Conservation (phyloP, 179 eudicot species). For the Actinidia arguta region DNA sequence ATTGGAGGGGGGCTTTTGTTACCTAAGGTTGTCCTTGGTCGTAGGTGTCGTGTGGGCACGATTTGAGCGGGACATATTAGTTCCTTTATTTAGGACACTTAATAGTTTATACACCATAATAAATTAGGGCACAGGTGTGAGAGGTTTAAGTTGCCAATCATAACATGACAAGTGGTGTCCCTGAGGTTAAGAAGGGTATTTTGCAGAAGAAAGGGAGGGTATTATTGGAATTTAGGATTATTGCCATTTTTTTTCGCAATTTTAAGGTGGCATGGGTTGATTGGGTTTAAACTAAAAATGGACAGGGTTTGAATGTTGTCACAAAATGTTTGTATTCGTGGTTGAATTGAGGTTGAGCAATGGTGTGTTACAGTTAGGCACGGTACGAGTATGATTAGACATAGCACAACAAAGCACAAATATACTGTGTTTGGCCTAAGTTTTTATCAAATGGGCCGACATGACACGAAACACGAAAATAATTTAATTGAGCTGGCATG, state of each 20-base stretch:
- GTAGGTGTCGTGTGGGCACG: conserved; percentile 43
- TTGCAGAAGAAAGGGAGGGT: neutral
- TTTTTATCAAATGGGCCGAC: too few species aligned
- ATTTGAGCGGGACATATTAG: conserved; percentile 20
- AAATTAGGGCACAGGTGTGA: neutral
- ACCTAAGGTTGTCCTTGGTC: conserved; percentile 41
- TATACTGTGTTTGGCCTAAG: too few species aligned
- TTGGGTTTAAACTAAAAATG: neutral
- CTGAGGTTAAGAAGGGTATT: neutral
- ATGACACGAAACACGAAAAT: too few species aligned
- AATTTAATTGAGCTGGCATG: too few species aligned
- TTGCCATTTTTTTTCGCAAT: neutral
- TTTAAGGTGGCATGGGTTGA: neutral
- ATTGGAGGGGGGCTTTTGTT: neutral
- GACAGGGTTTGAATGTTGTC: neutral
- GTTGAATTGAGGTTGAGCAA: too few species aligned
- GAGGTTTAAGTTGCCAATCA: neutral
- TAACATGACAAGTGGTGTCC: neutral
- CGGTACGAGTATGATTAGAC: too few species aligned
- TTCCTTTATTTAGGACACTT: conserved; percentile 4
- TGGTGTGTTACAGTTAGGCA: too few species aligned
- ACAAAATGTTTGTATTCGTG: too few species aligned
- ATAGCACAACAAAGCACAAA: too few species aligned
- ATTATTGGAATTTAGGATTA: neutral
- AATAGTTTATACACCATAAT: neutral